Evolutionary conservation across 148 eudicot species (phyloP).

Genomic region (Chenopodium suecicum): DNA sequence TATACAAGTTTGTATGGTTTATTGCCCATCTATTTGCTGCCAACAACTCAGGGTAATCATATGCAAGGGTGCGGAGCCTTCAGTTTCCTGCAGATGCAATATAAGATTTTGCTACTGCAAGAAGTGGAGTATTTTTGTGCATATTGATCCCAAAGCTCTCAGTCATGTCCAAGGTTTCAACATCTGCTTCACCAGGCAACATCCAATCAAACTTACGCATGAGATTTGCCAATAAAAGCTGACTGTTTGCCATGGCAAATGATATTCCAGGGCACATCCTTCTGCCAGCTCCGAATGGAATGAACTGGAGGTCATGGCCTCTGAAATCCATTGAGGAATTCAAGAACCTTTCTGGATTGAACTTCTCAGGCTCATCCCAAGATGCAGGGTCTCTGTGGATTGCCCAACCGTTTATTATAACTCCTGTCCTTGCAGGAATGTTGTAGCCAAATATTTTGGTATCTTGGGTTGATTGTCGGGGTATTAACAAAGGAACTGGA

Average conservation of each 20-base stretch:
- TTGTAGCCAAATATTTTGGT: slow-evolving; percentile 24
- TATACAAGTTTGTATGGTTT: neutral
- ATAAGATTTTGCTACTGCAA: slow-evolving; percentile 24
- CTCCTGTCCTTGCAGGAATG: slow-evolving; percentile 29
- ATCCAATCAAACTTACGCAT: slow-evolving; percentile 35
- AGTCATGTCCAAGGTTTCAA: slow-evolving; percentile 24
- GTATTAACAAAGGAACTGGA: slow-evolving; percentile 31
- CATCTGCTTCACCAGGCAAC: slow-evolving; percentile 25
- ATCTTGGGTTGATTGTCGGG: slow-evolving; percentile 29
- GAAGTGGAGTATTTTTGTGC: slow-evolving; percentile 29
- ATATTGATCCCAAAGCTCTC: slow-evolving; percentile 27
- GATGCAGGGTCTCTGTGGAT: slow-evolving; percentile 32
- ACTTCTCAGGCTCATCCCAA: slow-evolving; percentile 40
- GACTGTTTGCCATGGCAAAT: slow-evolving; percentile 30
- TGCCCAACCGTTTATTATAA: slow-evolving; percentile 37
- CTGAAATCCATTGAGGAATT: slow-evolving; percentile 29
- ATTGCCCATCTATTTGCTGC: neutral
- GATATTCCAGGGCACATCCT: slow-evolving; percentile 38
- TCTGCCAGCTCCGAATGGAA: slow-evolving; percentile 45
- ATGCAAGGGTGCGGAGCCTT: neutral
- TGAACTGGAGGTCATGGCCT: slow-evolving; percentile 33
- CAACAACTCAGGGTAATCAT: neutral
- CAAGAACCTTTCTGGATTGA: slow-evolving; percentile 34
- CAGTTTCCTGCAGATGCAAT: neutral
- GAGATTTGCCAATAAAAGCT: slow-evolving; percentile 35